Conservation (phyloP, 2,329 filamentous ascomycete species). For the Remersonia thermophila region DNA sequence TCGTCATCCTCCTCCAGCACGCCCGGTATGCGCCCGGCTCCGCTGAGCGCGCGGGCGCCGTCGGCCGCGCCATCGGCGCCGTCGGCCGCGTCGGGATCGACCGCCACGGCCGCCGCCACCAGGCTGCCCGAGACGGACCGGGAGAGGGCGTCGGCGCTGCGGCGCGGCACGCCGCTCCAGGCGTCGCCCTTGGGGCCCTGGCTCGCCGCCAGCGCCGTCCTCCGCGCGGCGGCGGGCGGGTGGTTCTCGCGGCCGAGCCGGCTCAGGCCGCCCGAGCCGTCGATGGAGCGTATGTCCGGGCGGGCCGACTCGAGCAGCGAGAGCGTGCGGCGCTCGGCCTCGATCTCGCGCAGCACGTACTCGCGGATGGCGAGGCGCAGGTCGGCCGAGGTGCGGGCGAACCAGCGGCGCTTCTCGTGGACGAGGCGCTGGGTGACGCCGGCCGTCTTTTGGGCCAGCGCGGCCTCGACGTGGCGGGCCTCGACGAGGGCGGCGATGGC, state of each 20-base stretch:
- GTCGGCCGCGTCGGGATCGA: slow-evolving; percentile 30
- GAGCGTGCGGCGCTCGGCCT: slow-evolving; percentile 82
- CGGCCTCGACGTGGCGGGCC: slow-evolving; percentile 67
- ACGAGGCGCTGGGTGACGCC: slow-evolving; percentile 83
- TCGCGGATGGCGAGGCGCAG: slow-evolving; percentile 75
- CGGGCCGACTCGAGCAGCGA: slow-evolving; percentile 88
- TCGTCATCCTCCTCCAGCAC: slow-evolving; percentile 75
- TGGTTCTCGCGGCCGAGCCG: slow-evolving; percentile 81
- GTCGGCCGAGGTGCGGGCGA: slow-evolving; percentile 73
- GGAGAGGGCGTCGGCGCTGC: slow-evolving; percentile 58
- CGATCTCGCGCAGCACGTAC: slow-evolving; percentile 88
- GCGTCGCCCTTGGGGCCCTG: slow-evolving; percentile 97
- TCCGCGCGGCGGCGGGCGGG: slow-evolving; percentile 47
- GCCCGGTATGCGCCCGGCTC: slow-evolving; percentile 35
- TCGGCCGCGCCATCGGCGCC: slow-evolving; percentile 26
- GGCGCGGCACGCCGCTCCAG: slow-evolving; percentile 86
- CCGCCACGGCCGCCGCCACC: slow-evolving; percentile 30
- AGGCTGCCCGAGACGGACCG: slow-evolving; percentile 61
- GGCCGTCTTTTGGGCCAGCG: slow-evolving; percentile 73
- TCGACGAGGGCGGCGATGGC: slow-evolving; percentile 87
- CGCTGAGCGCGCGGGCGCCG: slow-evolving; percentile 28
- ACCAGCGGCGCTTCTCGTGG: slow-evolving; percentile 83
- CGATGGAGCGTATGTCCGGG: slow-evolving; percentile 85
- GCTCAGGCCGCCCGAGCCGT: slow-evolving; percentile 78
- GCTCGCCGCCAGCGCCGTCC: slow-evolving; percentile 67